Percentiles rank a stretch among this genome's conserved stretches.
Evolutionary conservation across 345 rosid genomes (phyloP).

Genomic region (Eucalyptus marginata): DNA sequence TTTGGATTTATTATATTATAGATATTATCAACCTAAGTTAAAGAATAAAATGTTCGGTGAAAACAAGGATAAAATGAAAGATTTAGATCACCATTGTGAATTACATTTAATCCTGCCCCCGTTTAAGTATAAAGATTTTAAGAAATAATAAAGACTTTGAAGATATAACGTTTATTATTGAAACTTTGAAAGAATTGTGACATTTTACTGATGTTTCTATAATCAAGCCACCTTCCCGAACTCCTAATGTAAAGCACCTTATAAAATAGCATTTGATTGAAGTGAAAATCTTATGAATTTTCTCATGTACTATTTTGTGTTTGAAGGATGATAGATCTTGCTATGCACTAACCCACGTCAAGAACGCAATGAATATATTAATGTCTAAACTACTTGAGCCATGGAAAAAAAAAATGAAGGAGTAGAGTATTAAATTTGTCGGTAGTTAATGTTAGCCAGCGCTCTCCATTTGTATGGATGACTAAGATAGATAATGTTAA

Average conservation of each 20-base stretch:
- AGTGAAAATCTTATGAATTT: too few species aligned
- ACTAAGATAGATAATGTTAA: not conserved
- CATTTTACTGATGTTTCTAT: not conserved
- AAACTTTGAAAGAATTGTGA: not conserved
- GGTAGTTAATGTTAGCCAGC: not conserved
- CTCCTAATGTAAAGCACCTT: not conserved
- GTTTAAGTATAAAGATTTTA: too few species aligned
- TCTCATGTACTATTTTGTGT: too few species aligned
- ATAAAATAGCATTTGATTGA: too few species aligned
- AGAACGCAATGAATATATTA: too few species aligned
- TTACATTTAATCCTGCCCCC: not conserved
- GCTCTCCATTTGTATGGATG: too few species aligned
- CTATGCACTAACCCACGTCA: too few species aligned
- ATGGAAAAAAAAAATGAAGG: not conserved
- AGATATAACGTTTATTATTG: not conserved
- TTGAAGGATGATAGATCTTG: too few species aligned
- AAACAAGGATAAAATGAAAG: not conserved
- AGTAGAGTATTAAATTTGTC: not conserved
- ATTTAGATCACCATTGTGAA: not conserved
- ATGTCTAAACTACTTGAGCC: not conserved
- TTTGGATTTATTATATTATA: too few species aligned
- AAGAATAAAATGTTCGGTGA: too few species aligned
- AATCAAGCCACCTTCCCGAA: not conserved
- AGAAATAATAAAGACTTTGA: too few species aligned
- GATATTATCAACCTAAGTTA: too few species aligned